phyloP scores from a whole-genome alignment of 139 green algal species.

The Deuterostichococcus epilithicus region DNA sequence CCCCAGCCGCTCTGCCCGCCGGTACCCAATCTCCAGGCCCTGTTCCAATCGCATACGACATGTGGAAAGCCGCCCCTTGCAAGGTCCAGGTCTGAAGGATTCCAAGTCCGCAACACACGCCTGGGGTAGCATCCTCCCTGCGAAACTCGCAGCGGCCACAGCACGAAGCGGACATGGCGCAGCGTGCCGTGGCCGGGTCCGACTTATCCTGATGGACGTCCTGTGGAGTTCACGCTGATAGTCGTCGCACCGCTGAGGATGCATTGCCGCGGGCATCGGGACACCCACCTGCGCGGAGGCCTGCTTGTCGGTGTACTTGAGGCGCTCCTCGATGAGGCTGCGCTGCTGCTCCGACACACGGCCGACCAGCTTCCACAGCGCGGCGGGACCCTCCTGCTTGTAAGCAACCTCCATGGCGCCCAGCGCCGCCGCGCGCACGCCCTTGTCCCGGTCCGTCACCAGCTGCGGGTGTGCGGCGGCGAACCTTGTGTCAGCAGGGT shows the following conservation, averaged over 20 bases:
- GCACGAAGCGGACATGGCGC: too few species aligned
- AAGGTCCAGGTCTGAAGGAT: too few species aligned
- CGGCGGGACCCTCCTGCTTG: slow-evolving; percentile 55
- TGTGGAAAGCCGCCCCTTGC: too few species aligned
- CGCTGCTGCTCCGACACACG: slow-evolving; percentile 69
- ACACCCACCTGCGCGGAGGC: slow-evolving; percentile 6
- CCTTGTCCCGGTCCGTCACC: slow-evolving; percentile 79
- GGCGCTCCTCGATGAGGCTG: slow-evolving; percentile 78
- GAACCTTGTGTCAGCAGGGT: neutral
- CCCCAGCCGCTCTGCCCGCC: neutral
- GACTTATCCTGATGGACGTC: too few species aligned
- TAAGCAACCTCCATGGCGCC: slow-evolving; percentile 72
- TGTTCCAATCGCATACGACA: neutral
- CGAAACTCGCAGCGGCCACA: too few species aligned
- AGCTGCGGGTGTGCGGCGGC: slow-evolving; percentile 19
- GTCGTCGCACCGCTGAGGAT: neutral
- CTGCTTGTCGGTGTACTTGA: slow-evolving; percentile 66
- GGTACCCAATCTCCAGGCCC: neutral
- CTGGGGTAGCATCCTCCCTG: too few species aligned
- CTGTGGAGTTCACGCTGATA: neutral
- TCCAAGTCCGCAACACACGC: too few species aligned
- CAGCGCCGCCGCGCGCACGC: slow-evolving; percentile 72
- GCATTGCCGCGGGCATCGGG: too few species aligned
- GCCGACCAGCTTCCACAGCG: slow-evolving; percentile 71
- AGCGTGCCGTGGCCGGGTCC: too few species aligned